A percentile compares a stretch with the other conserved stretches of the same genome.
phyloP scores from a whole-genome alignment of 192 early-diverging fungal genomes.

The Coemansia sp. region DNA sequence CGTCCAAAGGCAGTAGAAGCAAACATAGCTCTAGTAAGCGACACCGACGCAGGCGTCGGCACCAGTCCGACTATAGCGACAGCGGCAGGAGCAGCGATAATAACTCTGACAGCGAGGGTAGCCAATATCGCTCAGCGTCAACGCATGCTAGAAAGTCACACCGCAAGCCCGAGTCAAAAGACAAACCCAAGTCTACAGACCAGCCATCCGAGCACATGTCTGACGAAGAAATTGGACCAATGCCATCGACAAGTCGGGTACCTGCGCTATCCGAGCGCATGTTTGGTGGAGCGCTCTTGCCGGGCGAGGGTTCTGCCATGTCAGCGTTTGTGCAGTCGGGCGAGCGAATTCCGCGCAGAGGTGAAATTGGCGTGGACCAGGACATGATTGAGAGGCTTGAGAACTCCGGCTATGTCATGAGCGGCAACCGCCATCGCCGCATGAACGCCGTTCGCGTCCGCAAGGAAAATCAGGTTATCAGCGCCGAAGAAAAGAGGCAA shows the following conservation, averaged over 20 bases:
- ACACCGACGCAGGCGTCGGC: conserved; percentile 2
- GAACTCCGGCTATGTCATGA: conserved; percentile 91
- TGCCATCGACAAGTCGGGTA: conserved; percentile 5
- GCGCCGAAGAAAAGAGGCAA: conserved; percentile 88
- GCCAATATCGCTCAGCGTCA: background rate
- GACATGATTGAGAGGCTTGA: conserved; percentile 83
- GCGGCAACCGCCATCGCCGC: conserved; percentile 84
- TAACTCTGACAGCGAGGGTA: background rate
- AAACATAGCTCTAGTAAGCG: conserved; percentile 5
- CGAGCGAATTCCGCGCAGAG: conserved; percentile 93
- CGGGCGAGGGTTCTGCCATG: conserved; percentile 90
- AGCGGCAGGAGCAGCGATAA: conserved; percentile 11
- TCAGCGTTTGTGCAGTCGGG: conserved; percentile 84
- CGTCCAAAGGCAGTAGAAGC: conserved; percentile 11
- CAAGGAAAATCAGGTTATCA: conserved; percentile 96
- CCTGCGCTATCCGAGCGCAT: conserved; percentile 12
- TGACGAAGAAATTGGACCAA: conserved; percentile 21
- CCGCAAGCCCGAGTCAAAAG: background rate
- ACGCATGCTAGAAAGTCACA: background rate
- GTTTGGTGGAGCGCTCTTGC: conserved; percentile 77
- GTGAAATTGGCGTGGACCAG: conserved; percentile 90
- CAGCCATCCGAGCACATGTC: background rate
- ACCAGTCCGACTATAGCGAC: conserved; percentile 5
- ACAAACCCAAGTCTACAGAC: background rate
- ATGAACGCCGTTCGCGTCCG: conserved; percentile 95